Evolutionary conservation across 306 rosid genomes (phyloP).

Genomic region (Vigna angularis): DNA sequence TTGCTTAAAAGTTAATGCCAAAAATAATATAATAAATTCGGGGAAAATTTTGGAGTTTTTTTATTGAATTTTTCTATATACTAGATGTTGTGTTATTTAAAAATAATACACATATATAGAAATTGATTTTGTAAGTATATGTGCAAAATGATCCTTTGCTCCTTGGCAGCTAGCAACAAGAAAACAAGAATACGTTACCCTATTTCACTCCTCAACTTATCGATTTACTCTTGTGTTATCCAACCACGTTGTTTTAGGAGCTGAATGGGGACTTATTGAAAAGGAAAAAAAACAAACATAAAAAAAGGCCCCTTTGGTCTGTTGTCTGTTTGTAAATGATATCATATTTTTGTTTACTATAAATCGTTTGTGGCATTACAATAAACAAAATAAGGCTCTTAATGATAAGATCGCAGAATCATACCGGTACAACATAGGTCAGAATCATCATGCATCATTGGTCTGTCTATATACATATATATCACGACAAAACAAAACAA

Average conservation of each 20-base stretch:
- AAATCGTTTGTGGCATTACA: not conserved
- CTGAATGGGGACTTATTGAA: not conserved
- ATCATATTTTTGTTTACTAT: not conserved
- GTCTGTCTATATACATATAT: not conserved
- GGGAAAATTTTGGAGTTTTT: no score
- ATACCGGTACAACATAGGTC: not conserved
- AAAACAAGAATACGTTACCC: not conserved
- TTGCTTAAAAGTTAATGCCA: no score
- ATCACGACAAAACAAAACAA: not conserved
- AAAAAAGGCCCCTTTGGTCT: not conserved
- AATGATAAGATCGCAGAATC: not conserved
- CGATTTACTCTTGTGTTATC: not conserved
- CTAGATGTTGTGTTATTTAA: no score
- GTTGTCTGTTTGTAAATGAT: slow-evolving; percentile 4
- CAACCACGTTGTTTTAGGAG: not conserved
- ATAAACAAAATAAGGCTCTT: not conserved
- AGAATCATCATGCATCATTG: not conserved
- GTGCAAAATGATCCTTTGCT: no score
- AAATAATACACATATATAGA: no score
- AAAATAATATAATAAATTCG: no score
- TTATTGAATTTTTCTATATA: no score
- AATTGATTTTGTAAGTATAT: no score
- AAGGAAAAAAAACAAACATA: not conserved
- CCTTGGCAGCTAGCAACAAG: not conserved
- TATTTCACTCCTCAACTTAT: not conserved